Percentiles rank a stretch among this genome's conserved stretches.
phyloP scores from a whole-genome alignment of 1,139 yeast species.

The Tardiomyces depauwii region DNA sequence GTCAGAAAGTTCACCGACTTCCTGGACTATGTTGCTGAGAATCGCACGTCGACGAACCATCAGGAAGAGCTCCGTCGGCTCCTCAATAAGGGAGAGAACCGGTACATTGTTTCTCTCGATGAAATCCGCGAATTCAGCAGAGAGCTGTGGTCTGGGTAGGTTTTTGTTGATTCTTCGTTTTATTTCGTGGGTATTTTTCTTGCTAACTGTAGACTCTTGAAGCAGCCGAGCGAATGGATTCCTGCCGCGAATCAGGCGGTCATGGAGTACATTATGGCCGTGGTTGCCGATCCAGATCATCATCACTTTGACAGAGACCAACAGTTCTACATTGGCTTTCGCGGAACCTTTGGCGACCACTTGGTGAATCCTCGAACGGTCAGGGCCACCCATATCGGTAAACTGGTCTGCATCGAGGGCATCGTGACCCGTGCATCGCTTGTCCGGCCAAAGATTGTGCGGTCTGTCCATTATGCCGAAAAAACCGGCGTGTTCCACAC shows the following conservation, averaged over 20 bases:
- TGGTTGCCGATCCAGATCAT: constrained; percentile 31
- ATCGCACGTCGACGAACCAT: constrained; percentile 38
- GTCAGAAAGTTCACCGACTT: constrained; percentile 85
- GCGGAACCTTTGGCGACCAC: constrained; percentile 88
- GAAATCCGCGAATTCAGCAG: constrained; percentile 79
- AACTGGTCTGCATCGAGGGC: constrained; percentile 84
- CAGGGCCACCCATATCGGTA: constrained; percentile 63
- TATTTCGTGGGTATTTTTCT: neutral
- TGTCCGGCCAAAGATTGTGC: constrained; percentile 82
- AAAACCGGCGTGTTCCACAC: constrained; percentile 75
- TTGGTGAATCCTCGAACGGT: constrained; percentile 83
- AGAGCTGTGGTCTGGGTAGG: constrained; percentile 59
- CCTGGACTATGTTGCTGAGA: constrained; percentile 29
- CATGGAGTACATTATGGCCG: constrained; percentile 66
- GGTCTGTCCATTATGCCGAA: constrained; percentile 92
- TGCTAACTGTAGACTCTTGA: constrained; percentile 31
- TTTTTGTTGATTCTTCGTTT: neutral
- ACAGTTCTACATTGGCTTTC: constrained; percentile 67
- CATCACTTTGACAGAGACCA: constrained; percentile 44
- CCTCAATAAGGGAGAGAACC: constrained; percentile 52
- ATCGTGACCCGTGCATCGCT: constrained; percentile 90
- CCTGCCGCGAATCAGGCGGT: constrained; percentile 89
- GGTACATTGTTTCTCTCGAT: constrained; percentile 72
- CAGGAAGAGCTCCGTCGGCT: constrained; percentile 58
- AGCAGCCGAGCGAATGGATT: constrained; percentile 69